A percentile compares a stretch with the other conserved stretches of the same genome.
These are phyloP conservation scores for Eutrema heterophyllum DNA, from an alignment of 345 rosid species.

Conservation along the genomic window DNA sequence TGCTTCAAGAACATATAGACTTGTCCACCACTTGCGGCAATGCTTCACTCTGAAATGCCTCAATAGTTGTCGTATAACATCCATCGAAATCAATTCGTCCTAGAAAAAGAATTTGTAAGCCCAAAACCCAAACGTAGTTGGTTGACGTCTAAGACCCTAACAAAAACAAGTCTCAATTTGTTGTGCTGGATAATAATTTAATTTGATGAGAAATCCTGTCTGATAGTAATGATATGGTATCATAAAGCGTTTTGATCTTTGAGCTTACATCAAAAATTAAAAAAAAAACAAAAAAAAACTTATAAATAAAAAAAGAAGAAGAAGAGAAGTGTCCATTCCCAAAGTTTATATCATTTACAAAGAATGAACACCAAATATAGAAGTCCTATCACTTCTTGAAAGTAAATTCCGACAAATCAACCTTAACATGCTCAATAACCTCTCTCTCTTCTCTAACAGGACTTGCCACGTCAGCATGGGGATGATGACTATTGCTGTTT, in stretches of 20 bases:
- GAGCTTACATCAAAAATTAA: not conserved
- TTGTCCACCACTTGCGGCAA: not conserved
- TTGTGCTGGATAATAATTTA: not conserved
- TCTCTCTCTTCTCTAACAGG: conserved; percentile 24
- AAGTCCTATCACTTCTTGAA: conserved; percentile 28
- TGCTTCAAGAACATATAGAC: not conserved
- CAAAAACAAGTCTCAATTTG: not conserved
- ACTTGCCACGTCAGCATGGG: conserved; percentile 10
- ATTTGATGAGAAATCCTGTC: not conserved
- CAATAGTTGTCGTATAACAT: not conserved
- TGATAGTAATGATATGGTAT: not conserved
- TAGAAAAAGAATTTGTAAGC: not conserved
- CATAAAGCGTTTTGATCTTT: not conserved
- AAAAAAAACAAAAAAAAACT: no score
- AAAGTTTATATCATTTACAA: conserved; percentile 18
- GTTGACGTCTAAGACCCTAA: no score
- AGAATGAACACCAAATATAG: not conserved
- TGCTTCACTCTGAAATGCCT: not conserved
- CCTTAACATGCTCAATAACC: conserved; percentile 27
- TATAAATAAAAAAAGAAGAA: not conserved
- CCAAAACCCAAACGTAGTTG: not conserved
- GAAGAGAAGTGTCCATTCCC: not conserved
- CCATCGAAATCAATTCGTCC: not conserved
- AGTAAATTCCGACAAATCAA: conserved; percentile 32
- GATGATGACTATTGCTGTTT: conserved; percentile 16